Percentiles rank a stretch among this genome's conserved stretches.
These are phyloP conservation scores for Picea sitchensis DNA, from an alignment of 75 land plant genomes.

Conservation along the genomic window DNA sequence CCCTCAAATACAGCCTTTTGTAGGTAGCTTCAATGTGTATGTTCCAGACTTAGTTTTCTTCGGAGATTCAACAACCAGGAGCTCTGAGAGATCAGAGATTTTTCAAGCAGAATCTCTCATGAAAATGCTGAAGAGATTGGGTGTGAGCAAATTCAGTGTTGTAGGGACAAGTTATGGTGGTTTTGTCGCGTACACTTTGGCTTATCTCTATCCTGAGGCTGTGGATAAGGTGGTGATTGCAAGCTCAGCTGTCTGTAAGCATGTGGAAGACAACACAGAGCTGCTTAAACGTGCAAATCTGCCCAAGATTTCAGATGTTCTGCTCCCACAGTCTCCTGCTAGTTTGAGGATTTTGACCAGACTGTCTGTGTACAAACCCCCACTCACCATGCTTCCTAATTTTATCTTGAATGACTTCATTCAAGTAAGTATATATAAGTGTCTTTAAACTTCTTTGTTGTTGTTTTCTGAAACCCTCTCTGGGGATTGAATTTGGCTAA, in stretches of 20 bases:
- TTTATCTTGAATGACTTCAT: constrained; percentile 49
- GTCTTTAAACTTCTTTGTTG: too few species aligned
- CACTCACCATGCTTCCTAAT: constrained; percentile 8
- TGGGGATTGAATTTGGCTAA: too few species aligned
- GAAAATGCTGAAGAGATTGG: constrained; percentile 36
- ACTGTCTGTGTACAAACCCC: constrained; percentile 18
- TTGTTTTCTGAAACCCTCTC: too few species aligned
- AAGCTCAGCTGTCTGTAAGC: constrained; percentile 65
- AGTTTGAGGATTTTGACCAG: constrained; percentile 28
- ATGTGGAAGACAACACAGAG: constrained; percentile 27
- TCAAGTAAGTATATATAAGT: constrained; percentile 18
- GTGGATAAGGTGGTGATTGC: constrained; percentile 81
- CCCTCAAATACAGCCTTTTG: constrained; percentile 43
- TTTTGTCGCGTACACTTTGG: constrained; percentile 82
- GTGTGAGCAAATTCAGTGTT: constrained; percentile 30
- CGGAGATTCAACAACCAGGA: constrained; percentile 59
- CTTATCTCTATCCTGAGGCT: constrained; percentile 29
- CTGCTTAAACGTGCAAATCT: constrained; percentile 29
- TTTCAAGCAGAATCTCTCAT: constrained; percentile 67
- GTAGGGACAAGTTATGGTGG: constrained; percentile 94
- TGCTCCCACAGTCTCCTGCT: constrained; percentile 50
- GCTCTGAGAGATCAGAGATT: constrained; percentile 41
- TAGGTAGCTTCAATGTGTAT: constrained; percentile 44
- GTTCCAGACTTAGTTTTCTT: constrained; percentile 84
- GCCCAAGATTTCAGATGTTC: constrained; percentile 31